These are phyloP conservation scores for Apiospora marii DNA, from an alignment of 2,329 filamentous ascomycete genomes.

Conservation along the genomic window DNA sequence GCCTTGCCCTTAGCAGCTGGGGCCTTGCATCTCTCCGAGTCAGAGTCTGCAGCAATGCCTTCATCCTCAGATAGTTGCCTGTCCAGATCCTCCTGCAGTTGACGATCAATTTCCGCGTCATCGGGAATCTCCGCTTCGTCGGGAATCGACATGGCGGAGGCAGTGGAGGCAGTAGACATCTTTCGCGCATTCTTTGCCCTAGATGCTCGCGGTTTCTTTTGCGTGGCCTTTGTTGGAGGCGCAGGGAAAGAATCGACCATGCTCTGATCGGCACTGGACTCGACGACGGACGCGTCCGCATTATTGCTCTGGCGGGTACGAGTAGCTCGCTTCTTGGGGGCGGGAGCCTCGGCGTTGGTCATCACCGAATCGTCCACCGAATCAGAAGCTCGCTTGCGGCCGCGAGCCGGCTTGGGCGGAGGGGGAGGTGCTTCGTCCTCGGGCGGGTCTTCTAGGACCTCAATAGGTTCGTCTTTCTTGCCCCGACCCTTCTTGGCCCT, in stretches of 20 bases:
- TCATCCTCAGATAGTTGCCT: constrained; percentile 59
- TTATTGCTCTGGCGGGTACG: constrained; percentile 57
- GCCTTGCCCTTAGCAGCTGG: constrained; percentile 43
- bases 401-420: constrained; percentile 53
- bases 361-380: constrained; percentile 59
- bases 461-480: constrained; percentile 63
- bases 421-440: constrained; percentile 43
- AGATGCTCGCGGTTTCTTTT: constrained; percentile 56
- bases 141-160: constrained; percentile 37
- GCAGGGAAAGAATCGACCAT: constrained; percentile 46
- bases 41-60: constrained; percentile 52
- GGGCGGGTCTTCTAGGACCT: constrained; percentile 51
- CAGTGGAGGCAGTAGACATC: constrained; percentile 54
- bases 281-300: constrained; percentile 48
- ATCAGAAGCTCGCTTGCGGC: constrained; percentile 71
- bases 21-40: constrained; percentile 50
- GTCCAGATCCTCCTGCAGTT: constrained; percentile 71
- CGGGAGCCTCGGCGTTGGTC: constrained; percentile 54
- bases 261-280: constrained; percentile 49
- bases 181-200: constrained; percentile 54
- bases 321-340: constrained; percentile 66
- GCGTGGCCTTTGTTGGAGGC: constrained; percentile 43
- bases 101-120: constrained; percentile 72
- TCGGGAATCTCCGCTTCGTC: constrained; percentile 56
- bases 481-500: constrained; percentile 55